These are phyloP conservation scores for Aureobasidium sp. DNA, from an alignment of 2,329 filamentous ascomycete genomes.

Conservation along the genomic window DNA sequence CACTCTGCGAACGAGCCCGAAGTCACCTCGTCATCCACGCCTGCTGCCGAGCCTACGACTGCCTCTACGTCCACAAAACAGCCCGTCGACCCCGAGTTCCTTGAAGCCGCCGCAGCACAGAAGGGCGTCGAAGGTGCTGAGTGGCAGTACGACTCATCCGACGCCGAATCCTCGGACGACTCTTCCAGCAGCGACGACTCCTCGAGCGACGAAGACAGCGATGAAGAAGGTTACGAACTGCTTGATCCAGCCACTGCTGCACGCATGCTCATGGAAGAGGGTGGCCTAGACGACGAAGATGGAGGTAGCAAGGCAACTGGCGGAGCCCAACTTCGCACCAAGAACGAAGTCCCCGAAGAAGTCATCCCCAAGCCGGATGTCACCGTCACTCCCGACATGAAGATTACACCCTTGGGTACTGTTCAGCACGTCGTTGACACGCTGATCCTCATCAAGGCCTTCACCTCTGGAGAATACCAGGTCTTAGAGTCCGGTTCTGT, in stretches of 20 bases:
- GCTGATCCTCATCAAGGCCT: conserved; percentile 70
- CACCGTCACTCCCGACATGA: conserved; percentile 67
- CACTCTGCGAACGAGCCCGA: neutral
- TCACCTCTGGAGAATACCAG: conserved; percentile 70
- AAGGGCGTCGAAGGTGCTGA: conserved; percentile 57
- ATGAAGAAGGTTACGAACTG: conserved; percentile 61
- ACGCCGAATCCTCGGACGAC: conserved; percentile 49
- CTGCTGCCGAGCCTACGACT: neutral
- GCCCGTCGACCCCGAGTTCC: conserved; percentile 35
- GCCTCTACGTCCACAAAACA: conserved; percentile 21
- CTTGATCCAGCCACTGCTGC: conserved; percentile 77
- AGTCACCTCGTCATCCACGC: neutral
- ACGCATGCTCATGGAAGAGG: conserved; percentile 75
- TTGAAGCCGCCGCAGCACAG: conserved; percentile 39
- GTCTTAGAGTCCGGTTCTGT: conserved; percentile 80
- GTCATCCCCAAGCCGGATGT: conserved; percentile 62
- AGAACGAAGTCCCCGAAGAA: conserved; percentile 63
- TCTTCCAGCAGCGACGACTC: conserved; percentile 28
- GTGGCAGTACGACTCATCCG: conserved; percentile 66
- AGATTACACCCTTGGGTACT: conserved; percentile 66
- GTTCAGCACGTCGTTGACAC: conserved; percentile 75
- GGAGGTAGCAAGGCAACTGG: conserved; percentile 46
- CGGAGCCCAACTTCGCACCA: conserved; percentile 59
- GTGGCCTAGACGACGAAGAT: conserved; percentile 73
- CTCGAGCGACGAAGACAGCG: conserved; percentile 44